Evolutionary conservation across 345 rosid species (phyloP), one percentile per base, ranked within the genome.

Genomic region (Boechera retrofracta): DNA sequence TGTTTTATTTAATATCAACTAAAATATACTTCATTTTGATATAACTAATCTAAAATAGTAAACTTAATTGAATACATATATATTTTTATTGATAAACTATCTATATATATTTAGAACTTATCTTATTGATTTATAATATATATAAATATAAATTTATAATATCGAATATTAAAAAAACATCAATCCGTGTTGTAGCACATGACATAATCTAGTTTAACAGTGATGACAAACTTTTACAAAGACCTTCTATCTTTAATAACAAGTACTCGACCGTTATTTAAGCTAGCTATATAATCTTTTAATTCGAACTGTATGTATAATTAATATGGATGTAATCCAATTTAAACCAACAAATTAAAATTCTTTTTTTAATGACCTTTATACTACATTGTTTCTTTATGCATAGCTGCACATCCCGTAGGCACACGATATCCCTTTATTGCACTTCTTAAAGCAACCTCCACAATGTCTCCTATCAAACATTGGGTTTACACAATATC

Each of bases 391-490:
- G 10, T 59, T 41, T 53, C 65, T 60, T 35, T 67, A 80, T 31
- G 90, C 89, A 62, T 87, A 89, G 77, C 58, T 83, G 75, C 94
- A 87, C 87, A 87, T 83, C 11, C 91, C 90, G 73, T 75, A 86
- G 5, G 68, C 64, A 47, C 94, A 86, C 7, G 69, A 16, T 42
- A 67, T 85, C 26, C 87, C 87, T 78, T 86, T 87, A 49, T 82
- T 61, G 76, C 94, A 89, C 77, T 71, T 79, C 68, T 80, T 89
- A 77, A 69, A 77, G 83, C 91, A 89, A n/a, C 80, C 86, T 15
- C 91, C 91, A 44, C 91, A 89, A 31, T 89, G 85, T 42, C 82
- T 80, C 69, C 13, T 81, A 79, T 81, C 74, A 38, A 71, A 81
- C 87, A 70, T 83, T 9, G 87, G 82, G 52, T 89, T 89, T 65